Evolutionary conservation across 306 rosid species (phyloP), one percentile per base, ranked within the genome.

Genomic region (Luffa acutangula): DNA sequence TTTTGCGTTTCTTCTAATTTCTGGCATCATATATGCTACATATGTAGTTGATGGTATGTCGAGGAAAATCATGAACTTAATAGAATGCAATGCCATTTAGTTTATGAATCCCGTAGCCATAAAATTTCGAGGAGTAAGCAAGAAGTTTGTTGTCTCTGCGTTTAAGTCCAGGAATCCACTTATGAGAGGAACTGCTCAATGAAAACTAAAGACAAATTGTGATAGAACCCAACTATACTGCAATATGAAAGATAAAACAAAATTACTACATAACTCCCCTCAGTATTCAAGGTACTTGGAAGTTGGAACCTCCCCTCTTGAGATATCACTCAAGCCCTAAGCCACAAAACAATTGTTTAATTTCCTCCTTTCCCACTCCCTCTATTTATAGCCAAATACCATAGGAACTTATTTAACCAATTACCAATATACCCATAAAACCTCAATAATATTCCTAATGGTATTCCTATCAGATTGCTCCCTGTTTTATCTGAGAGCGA

Each of bases 401-500:
- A 25, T 25, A 25, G 31, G 31, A 25, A 25, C 31, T 25, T 25
- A 25, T 25, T 25, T 25, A 25, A 1, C 31, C 31, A 25, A 25
- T 25, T 25, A 25, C 31, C 31, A 25, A 25, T 25, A 25, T 25
- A 25, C 31, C 31, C 31, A 0, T 25, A 25, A 25, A 25, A 25
- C 31, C 31, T 1, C 31, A 25, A 25, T 25, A 25, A 25, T 25
- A 25, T 25, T 25, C 31, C 31, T 25, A 25, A 25, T 25, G 31
- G 31, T 25, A 25, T 25, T 25, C 31, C 31, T 25, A 25, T 25
- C 78, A 88, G 90, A 85, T 87, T 83, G 89, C 83, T 93, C 43
- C 11, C 67, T 79, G 85, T 91, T 62, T 89, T 90, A 77, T 84
- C 91, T 7, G 97, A 91, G 86, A 93, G 89, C 31, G 31, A 11